Conservation (phyloP, 768 basidiomycete genomes). For the Mycena galericulata region DNA sequence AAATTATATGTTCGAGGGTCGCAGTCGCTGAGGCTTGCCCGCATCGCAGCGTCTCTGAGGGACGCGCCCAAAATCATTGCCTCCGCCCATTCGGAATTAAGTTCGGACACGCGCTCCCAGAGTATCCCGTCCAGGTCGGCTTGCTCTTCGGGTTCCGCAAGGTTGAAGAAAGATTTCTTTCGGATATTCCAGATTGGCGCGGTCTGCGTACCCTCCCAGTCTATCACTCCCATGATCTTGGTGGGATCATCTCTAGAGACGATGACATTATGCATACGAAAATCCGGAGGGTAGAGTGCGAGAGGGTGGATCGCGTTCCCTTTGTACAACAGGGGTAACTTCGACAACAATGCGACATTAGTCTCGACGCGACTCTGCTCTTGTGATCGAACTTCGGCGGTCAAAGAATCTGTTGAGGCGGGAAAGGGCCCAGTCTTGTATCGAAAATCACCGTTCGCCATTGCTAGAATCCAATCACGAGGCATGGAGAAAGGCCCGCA, state of each 20-base stretch:
- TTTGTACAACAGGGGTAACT: neutral
- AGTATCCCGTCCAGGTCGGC: neutral
- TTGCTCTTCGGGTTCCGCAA: neutral
- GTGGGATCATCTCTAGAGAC: neutral
- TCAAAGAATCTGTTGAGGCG: neutral
- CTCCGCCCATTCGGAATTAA: neutral
- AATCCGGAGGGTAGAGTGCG: neutral
- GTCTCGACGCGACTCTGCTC: neutral
- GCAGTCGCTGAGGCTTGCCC: neutral
- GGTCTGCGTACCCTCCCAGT: constrained; percentile 11
- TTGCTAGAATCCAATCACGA: constrained; percentile 21
- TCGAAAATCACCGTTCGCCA: constrained; percentile 21
- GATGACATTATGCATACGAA: neutral
- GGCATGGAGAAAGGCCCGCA: constrained; percentile 26
- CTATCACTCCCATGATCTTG: neutral
- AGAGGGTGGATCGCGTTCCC: neutral
- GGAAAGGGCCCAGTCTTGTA: constrained; percentile 3
- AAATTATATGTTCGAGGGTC: neutral
- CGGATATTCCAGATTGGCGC: constrained; percentile 1
- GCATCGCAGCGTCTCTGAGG: neutral
- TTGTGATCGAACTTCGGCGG: neutral
- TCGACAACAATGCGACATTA: neutral
- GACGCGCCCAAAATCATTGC: neutral
- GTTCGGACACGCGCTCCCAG: neutral
- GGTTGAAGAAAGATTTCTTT: neutral